Conservation (phyloP, 352 stramenopile genomes). For the Phytophthora citrophthora region DNA sequence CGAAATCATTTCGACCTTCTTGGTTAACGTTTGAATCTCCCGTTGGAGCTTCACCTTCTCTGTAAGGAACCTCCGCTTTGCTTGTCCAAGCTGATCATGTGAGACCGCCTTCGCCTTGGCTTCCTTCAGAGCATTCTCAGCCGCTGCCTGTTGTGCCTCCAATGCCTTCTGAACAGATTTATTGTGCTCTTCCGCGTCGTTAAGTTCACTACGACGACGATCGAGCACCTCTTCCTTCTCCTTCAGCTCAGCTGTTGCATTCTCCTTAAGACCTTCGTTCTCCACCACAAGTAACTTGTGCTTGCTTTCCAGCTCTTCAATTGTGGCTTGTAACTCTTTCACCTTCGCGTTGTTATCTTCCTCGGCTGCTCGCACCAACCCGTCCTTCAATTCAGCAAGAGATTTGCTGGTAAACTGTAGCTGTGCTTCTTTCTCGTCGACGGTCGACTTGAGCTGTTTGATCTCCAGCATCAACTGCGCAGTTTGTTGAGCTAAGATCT, state of each 20-base stretch:
- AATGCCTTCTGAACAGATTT: constrained; percentile 30
- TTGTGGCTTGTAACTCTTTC: constrained; percentile 25
- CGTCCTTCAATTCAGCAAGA: constrained; percentile 18
- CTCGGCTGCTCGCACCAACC: constrained; percentile 16
- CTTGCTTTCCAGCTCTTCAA: constrained; percentile 30
- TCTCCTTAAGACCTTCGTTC: constrained; percentile 31
- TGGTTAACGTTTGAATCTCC: constrained; percentile 38
- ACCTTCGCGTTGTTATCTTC: constrained; percentile 23
- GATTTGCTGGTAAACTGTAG: constrained; percentile 25
- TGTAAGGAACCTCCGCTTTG: constrained; percentile 52
- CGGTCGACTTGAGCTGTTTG: constrained; percentile 26
- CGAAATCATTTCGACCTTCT: constrained; percentile 52
- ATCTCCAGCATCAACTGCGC: constrained; percentile 39
- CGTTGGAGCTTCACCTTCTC: constrained; percentile 65
- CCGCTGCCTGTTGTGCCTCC: constrained; percentile 29
- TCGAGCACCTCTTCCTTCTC: constrained; percentile 32
- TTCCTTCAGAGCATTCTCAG: constrained; percentile 33
- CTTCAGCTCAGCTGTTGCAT: constrained; percentile 29
- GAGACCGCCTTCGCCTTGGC: constrained; percentile 36
- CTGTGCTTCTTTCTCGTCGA: constrained; percentile 34
- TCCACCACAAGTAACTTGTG: constrained; percentile 33
- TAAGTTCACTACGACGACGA: constrained; percentile 26
- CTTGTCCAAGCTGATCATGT: constrained; percentile 32
- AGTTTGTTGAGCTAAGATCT: constrained; percentile 36
- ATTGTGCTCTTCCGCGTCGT: constrained; percentile 24